Evolutionary conservation across 352 stramenopile species (phyloP).

Genomic region (Pythium graminicola): DNA sequence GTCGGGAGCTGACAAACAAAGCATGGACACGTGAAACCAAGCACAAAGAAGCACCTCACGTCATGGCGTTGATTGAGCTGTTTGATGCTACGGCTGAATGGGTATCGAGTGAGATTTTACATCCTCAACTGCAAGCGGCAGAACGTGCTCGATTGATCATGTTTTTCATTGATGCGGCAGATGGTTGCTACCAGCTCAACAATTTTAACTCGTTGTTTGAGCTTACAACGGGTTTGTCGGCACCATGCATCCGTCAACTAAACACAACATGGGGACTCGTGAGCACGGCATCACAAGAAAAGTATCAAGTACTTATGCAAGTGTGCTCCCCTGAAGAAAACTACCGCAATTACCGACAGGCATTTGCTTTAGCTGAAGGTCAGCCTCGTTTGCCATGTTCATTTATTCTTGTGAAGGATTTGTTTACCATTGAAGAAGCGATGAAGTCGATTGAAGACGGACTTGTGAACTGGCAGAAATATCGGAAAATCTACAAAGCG

Average conservation of each 20-base stretch:
- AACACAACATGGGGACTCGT: slow-evolving; percentile 81
- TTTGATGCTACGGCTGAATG: slow-evolving; percentile 81
- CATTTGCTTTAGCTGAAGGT: slow-evolving; percentile 68
- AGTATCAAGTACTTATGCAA: slow-evolving; percentile 76
- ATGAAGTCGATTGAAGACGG: slow-evolving; percentile 82
- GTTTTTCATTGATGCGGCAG: slow-evolving; percentile 78
- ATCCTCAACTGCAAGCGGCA: slow-evolving; percentile 72
- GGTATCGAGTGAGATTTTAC: slow-evolving; percentile 85
- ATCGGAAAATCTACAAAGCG: slow-evolving; percentile 71
- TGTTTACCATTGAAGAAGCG: slow-evolving; percentile 83
- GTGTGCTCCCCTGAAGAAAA: slow-evolving; percentile 82
- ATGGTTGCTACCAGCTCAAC: slow-evolving; percentile 81
- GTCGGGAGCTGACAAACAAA: slow-evolving; percentile 82
- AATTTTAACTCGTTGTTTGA: slow-evolving; percentile 89
- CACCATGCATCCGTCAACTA: slow-evolving; percentile 76
- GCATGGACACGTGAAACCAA: slow-evolving; percentile 80
- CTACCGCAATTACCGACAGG: slow-evolving; percentile 80
- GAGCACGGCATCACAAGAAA: slow-evolving; percentile 49
- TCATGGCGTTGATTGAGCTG: slow-evolving; percentile 80
- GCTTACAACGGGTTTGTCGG: slow-evolving; percentile 68
- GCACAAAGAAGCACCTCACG: slow-evolving; percentile 67
- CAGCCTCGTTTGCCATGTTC: slow-evolving; percentile 71
- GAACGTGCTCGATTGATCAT: slow-evolving; percentile 78
- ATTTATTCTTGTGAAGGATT: slow-evolving; percentile 84
- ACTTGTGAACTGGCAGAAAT: slow-evolving; percentile 84